Conservation (phyloP, 2,329 filamentous ascomycete genomes). For the Annulohypoxylon truncatum region DNA sequence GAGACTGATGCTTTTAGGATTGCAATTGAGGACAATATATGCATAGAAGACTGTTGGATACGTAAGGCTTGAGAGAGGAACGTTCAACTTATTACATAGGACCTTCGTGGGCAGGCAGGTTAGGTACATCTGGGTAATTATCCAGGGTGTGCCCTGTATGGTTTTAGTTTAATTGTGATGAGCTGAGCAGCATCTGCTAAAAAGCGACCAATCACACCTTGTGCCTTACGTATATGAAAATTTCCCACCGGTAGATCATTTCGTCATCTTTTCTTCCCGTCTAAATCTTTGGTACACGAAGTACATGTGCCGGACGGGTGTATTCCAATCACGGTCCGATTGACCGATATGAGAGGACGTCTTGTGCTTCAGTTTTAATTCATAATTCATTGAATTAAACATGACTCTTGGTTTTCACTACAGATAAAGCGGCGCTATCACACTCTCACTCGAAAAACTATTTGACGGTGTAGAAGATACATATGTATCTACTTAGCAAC, state of each 20-base stretch:
- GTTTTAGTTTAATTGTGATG: constrained; percentile 33
- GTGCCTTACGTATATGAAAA: constrained; percentile 20
- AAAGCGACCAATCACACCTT: constrained; percentile 18
- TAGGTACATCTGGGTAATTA: neutral
- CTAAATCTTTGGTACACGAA: neutral
- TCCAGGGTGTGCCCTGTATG: neutral
- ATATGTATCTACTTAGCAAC: neutral
- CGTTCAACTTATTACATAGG: no score
- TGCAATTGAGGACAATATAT: no score
- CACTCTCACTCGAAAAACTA: neutral
- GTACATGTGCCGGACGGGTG: constrained; percentile 5
- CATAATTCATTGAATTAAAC: neutral
- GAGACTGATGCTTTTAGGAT: no score
- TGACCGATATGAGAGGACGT: constrained; percentile 26
- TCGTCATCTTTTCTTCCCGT: constrained; percentile 28
- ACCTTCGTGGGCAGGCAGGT: neutral
- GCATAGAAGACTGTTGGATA: no score
- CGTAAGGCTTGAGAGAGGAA: no score
- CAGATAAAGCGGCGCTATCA: neutral
- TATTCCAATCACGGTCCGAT: constrained; percentile 9
- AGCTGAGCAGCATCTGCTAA: constrained; percentile 17
- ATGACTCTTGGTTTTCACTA: neutral
- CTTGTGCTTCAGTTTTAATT: constrained; percentile 6
- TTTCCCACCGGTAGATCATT: constrained; percentile 30
- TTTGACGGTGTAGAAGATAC: neutral